Conservation (phyloP, 352 stramenopile species). For the Globisporangium nagaii region DNA sequence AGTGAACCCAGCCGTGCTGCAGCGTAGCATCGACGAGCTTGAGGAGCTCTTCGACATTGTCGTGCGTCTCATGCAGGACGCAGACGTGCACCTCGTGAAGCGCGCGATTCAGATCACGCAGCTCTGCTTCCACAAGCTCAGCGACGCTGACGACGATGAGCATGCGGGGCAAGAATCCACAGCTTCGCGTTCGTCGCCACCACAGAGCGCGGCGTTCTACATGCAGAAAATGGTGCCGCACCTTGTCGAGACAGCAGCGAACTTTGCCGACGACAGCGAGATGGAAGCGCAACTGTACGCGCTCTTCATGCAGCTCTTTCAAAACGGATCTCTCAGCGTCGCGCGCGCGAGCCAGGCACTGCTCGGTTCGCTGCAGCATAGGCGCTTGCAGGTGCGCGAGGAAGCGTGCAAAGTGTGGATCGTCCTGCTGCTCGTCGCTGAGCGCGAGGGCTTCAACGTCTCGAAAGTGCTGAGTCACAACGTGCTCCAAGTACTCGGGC, state of each 20-base stretch:
- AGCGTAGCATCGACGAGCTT: slow-evolving; percentile 14
- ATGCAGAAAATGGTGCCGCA: slow-evolving; percentile 39
- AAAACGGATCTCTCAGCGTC: slow-evolving; percentile 17
- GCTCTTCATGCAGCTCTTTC: slow-evolving; percentile 29
- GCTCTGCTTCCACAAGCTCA: slow-evolving; percentile 45
- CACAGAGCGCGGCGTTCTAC: slow-evolving; percentile 8
- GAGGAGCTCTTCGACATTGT: slow-evolving; percentile 42
- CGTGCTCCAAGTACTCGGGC: slow-evolving; percentile 30
- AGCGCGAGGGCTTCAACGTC: slow-evolving; percentile 15
- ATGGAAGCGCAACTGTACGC: slow-evolving; percentile 31
- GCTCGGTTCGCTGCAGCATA: slow-evolving; percentile 34
- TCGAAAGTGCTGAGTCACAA: slow-evolving; percentile 11
- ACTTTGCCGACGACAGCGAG: slow-evolving; percentile 50
- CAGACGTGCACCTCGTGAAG: slow-evolving; percentile 64
- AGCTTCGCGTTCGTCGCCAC: neutral
- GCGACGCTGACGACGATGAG: slow-evolving; percentile 1
- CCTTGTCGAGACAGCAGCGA: slow-evolving; percentile 51
- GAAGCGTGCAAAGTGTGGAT: slow-evolving; percentile 59
- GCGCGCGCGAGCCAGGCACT: slow-evolving; percentile 21
- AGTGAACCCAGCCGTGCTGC: slow-evolving; percentile 15
- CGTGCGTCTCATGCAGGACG: slow-evolving; percentile 49
- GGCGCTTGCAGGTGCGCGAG: slow-evolving; percentile 51
- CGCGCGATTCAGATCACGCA: slow-evolving; percentile 54
- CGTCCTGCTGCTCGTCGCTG: slow-evolving; percentile 28
- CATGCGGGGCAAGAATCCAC: neutral